phyloP scores from a whole-genome alignment of 208 protist genomes.

The Trypanosoma scelopori region DNA sequence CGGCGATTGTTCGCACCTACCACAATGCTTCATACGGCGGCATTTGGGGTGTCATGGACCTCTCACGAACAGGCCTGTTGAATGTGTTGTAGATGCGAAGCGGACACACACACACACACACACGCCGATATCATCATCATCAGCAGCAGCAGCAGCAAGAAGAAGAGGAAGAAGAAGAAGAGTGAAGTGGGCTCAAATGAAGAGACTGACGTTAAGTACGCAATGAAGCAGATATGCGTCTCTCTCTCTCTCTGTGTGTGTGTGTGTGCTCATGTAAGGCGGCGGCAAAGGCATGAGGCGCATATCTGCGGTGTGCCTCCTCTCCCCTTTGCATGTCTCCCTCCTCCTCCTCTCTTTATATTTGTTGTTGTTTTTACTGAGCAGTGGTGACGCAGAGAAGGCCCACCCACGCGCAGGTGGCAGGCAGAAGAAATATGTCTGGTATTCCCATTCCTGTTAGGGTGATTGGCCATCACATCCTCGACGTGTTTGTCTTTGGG shows the following conservation, averaged over 20 bases:
- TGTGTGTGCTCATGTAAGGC: background rate
- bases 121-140: no score
- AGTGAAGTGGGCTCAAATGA: background rate
- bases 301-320: background rate
- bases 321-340: no score
- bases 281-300: background rate
- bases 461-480: slow-evolving; percentile 20
- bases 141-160: no score
- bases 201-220: background rate
- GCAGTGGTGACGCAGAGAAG: background rate
- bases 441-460: slow-evolving; percentile 8
- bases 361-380: background rate
- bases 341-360: no score
- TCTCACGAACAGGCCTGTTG: slow-evolving; percentile 35
- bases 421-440: background rate
- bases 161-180: slow-evolving; percentile 11
- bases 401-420: background rate
- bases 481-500: slow-evolving; percentile 34
- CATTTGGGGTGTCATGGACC: slow-evolving; percentile 56
- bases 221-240: no score
- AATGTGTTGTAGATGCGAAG: slow-evolving; percentile 25
- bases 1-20: slow-evolving; percentile 51
- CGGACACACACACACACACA: no score
- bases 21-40: slow-evolving; percentile 61
- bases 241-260: background rate